Base-by-base conservation (phyloP, 306 rosid genomes). In the Cicer yamashitae region DNA sequence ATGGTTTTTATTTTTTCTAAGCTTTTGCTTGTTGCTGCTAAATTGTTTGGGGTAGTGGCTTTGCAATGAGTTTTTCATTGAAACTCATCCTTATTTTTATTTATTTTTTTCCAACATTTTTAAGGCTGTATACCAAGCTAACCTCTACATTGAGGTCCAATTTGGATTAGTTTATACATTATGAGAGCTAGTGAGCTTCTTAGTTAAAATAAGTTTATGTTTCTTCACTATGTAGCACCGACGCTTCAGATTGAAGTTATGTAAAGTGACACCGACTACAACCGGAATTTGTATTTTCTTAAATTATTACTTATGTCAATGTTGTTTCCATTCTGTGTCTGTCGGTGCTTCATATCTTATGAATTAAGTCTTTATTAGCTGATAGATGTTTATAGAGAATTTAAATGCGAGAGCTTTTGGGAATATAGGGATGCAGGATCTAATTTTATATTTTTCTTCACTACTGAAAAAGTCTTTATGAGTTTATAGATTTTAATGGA, bases 11-110 rank as follows among this genome's bases (percentile, higher is more conserved):
- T 14, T 12, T 39, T 1, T 15, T 6, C 43, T n/a, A 22, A 15
- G 7, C 40, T 41, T 61, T 60, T 57, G 38, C 14, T 69, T 77
- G 4, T 46, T 43, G 20, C 40, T 78, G 37, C 39, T 66, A 17
- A 17, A 46, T 39, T 38, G 56, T 40, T 78, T 52, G 44, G 18
- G 44, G 38, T 70, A 22, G 4, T 77, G 40, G 57, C 4, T 46
- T 66, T 6, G 51, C 6, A 15, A 40, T 60, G 44, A 14, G 17
- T 60, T 20, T 66, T 25, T 30, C 10, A 40, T 8, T 11, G 34
- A 64, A 64, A 7, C 46, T 5, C 47, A 7, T 12, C 17, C 10
- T 63, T 40, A 25, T 25, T 25, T 25, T 25, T 25, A 25, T 2
- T 2, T 25, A 25, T 25, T 25, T 25, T 2, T 25, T 25, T 25